Conservation (phyloP, 257 asterid species). For the Leonotis leonurus region DNA sequence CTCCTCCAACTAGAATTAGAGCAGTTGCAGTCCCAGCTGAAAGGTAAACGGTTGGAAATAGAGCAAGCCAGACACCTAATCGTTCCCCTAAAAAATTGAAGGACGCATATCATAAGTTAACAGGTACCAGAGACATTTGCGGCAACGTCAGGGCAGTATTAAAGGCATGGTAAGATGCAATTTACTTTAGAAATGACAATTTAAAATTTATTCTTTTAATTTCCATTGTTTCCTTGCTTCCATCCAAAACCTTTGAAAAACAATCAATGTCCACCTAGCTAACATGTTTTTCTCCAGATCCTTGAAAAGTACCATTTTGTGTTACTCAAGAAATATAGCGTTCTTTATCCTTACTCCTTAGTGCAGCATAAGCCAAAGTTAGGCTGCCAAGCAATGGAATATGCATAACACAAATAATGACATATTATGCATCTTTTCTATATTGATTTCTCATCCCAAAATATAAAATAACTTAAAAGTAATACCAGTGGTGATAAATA, state of each 20-base stretch:
- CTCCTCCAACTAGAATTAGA: slow-evolving; percentile 88
- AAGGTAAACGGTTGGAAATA: slow-evolving; percentile 90
- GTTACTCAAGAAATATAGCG: neutral
- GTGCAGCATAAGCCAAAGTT: too few species aligned
- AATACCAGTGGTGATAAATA: too few species aligned
- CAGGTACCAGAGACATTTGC: neutral
- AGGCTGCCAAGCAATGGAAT: neutral
- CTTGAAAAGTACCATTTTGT: neutral
- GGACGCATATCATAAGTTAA: neutral
- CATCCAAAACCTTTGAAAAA: neutral
- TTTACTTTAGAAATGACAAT: neutral
- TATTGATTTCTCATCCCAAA: neutral
- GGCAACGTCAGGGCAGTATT: neutral
- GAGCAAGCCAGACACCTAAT: slow-evolving; percentile 95
- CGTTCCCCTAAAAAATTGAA: slow-evolving; percentile 53
- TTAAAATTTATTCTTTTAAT: neutral
- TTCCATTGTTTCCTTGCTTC: neutral
- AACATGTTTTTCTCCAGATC: neutral
- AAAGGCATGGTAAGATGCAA: neutral
- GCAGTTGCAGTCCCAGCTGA: slow-evolving; percentile 99
- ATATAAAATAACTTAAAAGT: neutral
- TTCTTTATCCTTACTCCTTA: too few species aligned
- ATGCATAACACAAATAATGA: neutral
- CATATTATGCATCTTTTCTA: neutral
- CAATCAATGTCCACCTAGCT: neutral